Evolutionary conservation across 2,329 filamentous ascomycete genomes (phyloP).

Genomic region (Fusarium sp.): DNA sequence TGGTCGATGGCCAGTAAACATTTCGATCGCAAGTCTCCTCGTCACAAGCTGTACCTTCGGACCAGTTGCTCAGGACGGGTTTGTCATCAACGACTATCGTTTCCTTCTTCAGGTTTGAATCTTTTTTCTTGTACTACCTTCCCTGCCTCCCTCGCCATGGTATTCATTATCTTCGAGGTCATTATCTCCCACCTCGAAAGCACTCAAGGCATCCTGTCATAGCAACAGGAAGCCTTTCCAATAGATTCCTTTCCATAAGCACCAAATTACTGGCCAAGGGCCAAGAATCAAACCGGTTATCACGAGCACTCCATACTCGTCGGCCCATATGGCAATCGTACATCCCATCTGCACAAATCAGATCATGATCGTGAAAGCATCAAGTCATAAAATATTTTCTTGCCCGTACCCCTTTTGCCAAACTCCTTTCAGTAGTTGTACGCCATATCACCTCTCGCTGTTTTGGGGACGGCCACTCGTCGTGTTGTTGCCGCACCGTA

Average conservation of each 20-base stretch:
- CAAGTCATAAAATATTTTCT: slow-evolving; percentile 20
- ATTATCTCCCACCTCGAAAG: too few species aligned
- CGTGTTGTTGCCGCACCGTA: neutral
- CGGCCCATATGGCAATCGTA: neutral
- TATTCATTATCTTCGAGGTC: too few species aligned
- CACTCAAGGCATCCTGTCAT: too few species aligned
- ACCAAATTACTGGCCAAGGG: neutral
- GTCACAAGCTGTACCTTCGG: too few species aligned
- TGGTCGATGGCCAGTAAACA: neutral
- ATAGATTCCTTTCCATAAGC: too few species aligned
- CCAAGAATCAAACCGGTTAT: neutral
- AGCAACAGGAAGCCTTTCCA: neutral
- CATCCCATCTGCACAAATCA: neutral
- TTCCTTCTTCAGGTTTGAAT: neutral
- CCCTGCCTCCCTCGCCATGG: neutral
- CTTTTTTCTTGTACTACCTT: neutral
- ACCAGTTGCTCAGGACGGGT: neutral
- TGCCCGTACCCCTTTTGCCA: neutral
- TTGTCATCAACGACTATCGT: too few species aligned
- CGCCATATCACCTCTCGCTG: neutral
- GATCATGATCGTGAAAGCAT: slow-evolving; percentile 17
- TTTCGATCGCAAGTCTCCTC: neutral
- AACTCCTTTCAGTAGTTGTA: neutral
- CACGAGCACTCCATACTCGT: neutral
- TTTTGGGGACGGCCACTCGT: neutral